phyloP scores from a whole-genome alignment of 306 rosid genomes.

The Sesbania bispinosa region DNA sequence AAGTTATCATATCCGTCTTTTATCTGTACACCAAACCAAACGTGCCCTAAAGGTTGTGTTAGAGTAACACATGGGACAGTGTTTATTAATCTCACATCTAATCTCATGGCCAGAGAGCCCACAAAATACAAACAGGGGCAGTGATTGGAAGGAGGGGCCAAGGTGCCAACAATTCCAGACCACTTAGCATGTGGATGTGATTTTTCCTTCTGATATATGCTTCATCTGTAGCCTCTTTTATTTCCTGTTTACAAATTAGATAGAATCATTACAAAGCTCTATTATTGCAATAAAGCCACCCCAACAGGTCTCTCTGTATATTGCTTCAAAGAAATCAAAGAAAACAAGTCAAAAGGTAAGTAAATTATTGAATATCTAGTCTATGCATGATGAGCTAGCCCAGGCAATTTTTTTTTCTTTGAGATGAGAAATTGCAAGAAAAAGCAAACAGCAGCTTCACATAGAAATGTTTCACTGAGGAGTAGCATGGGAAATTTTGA shows the following conservation, averaged over 20 bases:
- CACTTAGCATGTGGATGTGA: conserved; percentile 25
- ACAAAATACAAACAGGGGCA: conserved; percentile 2
- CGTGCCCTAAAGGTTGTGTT: too few relatives aligned
- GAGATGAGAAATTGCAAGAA: conserved; percentile 29
- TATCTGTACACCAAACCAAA: too few relatives aligned
- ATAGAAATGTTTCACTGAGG: not conserved
- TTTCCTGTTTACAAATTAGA: not conserved
- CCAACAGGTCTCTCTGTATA: not conserved
- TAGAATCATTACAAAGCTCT: conserved; percentile 32
- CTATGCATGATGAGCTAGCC: not conserved
- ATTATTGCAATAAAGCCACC: conserved; percentile 42
- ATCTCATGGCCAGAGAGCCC: not conserved
- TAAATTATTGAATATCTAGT: conserved; percentile 19
- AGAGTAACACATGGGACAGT: conserved; percentile 1
- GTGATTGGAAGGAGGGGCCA: conserved; percentile 29
- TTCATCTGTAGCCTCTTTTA: not conserved
- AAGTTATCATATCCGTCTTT: too few relatives aligned
- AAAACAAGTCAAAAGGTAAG: conserved; percentile 23
- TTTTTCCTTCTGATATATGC: conserved; percentile 9
- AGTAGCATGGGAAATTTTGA: not conserved
- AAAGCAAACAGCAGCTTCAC: conserved; percentile 30
- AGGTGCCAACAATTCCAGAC: conserved; percentile 29
- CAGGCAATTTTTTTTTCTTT: not conserved
- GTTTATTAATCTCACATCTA: not conserved
- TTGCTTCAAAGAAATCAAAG: conserved; percentile 27